phyloP scores from a whole-genome alignment of 2,329 filamentous ascomycete genomes.

The Colletotrichum magnum region DNA sequence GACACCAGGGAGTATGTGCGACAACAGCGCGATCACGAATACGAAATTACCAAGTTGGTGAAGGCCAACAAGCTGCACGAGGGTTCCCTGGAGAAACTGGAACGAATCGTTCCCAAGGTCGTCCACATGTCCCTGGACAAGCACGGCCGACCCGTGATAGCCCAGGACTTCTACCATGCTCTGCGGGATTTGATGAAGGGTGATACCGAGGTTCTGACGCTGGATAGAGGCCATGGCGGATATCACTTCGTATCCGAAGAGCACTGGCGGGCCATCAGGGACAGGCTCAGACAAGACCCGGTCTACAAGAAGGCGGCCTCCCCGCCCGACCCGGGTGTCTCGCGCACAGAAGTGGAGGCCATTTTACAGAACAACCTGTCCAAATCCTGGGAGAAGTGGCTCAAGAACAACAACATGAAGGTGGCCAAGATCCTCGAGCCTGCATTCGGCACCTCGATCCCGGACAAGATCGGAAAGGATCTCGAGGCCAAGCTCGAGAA shows the following conservation, averaged over 20 bases:
- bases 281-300: conserved; percentile 57
- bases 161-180: conserved; percentile 76
- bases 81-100: conserved; percentile 58
- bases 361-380: conserved; percentile 51
- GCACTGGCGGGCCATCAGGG: conserved; percentile 62
- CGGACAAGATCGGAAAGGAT: conserved; percentile 49
- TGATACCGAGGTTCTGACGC: conserved; percentile 62
- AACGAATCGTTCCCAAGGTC: conserved; percentile 67
- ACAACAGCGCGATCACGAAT: conserved; percentile 45
- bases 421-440: conserved; percentile 44
- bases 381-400: conserved; percentile 66
- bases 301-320: conserved; percentile 45
- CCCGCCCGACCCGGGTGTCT: conserved; percentile 42
- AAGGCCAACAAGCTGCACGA: conserved; percentile 52
- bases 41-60: conserved; percentile 49
- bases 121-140: conserved; percentile 68
- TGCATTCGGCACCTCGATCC: conserved; percentile 44
- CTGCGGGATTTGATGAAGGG: conserved; percentile 68
- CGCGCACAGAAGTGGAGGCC: conserved; percentile 45
- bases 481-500: conserved; percentile 51
- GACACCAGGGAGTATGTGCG: conserved; percentile 30
- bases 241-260: conserved; percentile 58
- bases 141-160: conserved; percentile 67
- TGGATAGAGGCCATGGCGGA: conserved; percentile 57
- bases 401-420: conserved; percentile 63